A percentile compares a stretch with the other conserved stretches of the same genome.
These are phyloP conservation scores for Choanephora cucurbitarum DNA, from an alignment of 371 early-diverging fungal genomes.

Conservation along the genomic window DNA sequence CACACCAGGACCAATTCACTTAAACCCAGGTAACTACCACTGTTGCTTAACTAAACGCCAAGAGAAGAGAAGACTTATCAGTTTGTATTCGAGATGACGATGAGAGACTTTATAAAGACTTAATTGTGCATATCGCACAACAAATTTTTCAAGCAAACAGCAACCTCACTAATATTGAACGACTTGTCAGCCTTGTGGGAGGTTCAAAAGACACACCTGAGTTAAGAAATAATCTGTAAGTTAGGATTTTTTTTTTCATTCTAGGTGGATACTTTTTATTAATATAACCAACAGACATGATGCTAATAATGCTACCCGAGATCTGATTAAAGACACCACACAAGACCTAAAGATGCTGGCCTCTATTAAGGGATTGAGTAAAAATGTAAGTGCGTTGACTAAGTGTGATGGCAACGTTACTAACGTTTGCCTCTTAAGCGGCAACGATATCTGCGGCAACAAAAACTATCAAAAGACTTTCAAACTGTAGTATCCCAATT, in stretches of 20 bases:
- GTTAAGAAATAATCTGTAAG: constrained; percentile 75
- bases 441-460: constrained; percentile 77
- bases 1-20: constrained; percentile 14
- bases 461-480: constrained; percentile 90
- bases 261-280: neutral
- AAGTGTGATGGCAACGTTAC: too few relatives aligned
- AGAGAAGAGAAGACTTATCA: constrained; percentile 4
- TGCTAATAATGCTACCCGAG: constrained; percentile 80
- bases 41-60: constrained; percentile 17
- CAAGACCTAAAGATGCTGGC: constrained; percentile 70
- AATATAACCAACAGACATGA: constrained; percentile 57
- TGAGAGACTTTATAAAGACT: constrained; percentile 56
- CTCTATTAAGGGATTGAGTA: constrained; percentile 21
- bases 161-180: constrained; percentile 82
- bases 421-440: constrained; percentile 38
- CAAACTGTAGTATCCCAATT: constrained; percentile 88
- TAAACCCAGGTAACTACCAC: constrained; percentile 23
- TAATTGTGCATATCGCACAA: constrained; percentile 66
- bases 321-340: constrained; percentile 79
- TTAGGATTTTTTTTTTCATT: constrained; percentile 1
- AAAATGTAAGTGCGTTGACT: neutral
- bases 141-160: constrained; percentile 76
- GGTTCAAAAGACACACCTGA: constrained; percentile 77
- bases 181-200: constrained; percentile 77
- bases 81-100: constrained; percentile 34